A percentile compares a stretch with the other conserved stretches of the same genome.
phyloP scores from a whole-genome alignment of 2,329 filamentous ascomycete species.

The Hymenoscyphus occultus region DNA sequence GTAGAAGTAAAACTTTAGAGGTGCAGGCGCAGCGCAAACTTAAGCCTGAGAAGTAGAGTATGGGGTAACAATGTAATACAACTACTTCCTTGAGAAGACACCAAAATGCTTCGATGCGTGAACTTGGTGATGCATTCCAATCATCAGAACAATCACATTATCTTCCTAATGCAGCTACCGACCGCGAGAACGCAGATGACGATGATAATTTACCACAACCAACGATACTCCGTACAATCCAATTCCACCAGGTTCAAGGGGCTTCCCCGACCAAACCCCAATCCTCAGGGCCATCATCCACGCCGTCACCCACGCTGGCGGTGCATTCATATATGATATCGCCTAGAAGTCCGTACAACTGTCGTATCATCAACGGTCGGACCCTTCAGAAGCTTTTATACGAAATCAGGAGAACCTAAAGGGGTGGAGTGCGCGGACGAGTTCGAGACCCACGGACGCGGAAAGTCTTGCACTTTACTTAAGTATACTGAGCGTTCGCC shows the following conservation, averaged over 20 bases:
- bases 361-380: background rate
- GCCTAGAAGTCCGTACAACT: too few relatives aligned
- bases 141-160: background rate
- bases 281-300: too few relatives aligned
- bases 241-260: background rate
- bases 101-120: background rate
- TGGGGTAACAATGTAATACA: too few relatives aligned
- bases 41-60: background rate
- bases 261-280: background rate
- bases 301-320: background rate
- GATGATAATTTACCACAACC: background rate
- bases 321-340: background rate
- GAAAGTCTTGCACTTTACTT: too few relatives aligned
- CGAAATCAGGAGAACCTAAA: too few relatives aligned
- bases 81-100: background rate
- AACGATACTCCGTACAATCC: background rate
- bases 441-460: too few relatives aligned
- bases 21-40: background rate
- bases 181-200: background rate
- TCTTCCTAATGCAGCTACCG: background rate
- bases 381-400: background rate
- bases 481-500: too few relatives aligned
- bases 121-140: background rate
- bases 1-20: background rate
- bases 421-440: too few relatives aligned